Evolutionary conservation across 2,329 filamentous ascomycete species (phyloP).

Genomic region (Leptoxyphium fumago): DNA sequence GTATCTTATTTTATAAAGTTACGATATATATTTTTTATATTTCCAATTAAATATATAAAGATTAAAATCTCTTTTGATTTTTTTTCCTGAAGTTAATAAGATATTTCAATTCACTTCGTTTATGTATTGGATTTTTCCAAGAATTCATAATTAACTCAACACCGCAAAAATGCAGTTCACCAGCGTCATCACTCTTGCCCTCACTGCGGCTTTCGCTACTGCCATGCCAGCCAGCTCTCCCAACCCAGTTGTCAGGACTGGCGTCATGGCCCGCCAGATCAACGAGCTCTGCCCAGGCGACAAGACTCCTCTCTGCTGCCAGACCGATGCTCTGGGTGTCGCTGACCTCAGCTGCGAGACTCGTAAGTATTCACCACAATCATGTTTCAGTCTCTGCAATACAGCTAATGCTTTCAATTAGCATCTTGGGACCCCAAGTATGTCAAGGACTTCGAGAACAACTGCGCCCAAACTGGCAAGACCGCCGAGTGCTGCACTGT

Average conservation of each 20-base stretch:
- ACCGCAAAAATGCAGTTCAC: slow-evolving; percentile 7
- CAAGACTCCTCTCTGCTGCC: slow-evolving; percentile 9
- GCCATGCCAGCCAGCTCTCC: slow-evolving; percentile 3
- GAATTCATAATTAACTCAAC: too few relatives aligned
- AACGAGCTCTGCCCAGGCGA: slow-evolving; percentile 6
- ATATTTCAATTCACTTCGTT: too few relatives aligned
- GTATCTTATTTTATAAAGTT: too few relatives aligned
- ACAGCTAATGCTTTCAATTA: neutral
- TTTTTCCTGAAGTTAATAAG: too few relatives aligned
- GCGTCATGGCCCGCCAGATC: slow-evolving; percentile 1
- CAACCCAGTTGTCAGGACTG: neutral
- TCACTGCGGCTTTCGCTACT: slow-evolving; percentile 5
- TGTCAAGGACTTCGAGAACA: slow-evolving; percentile 2
- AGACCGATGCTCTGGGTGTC: slow-evolving; percentile 6
- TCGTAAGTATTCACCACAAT: slow-evolving; percentile 2
- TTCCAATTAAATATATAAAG: too few relatives aligned
- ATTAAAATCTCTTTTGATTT: too few relatives aligned
- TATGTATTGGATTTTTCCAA: too few relatives aligned
- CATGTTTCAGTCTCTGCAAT: neutral
- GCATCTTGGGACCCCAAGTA: slow-evolving; percentile 2
- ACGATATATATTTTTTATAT: too few relatives aligned
- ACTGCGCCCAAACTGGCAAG: slow-evolving; percentile 4
- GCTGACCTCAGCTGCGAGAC: slow-evolving; percentile 5
- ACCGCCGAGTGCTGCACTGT: slow-evolving; percentile 9
- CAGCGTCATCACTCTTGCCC: slow-evolving; percentile 2